Evolutionary conservation across 306 rosid species (phyloP), one percentile per base, ranked within the genome.

Genomic region (Cucurbita maxima): DNA sequence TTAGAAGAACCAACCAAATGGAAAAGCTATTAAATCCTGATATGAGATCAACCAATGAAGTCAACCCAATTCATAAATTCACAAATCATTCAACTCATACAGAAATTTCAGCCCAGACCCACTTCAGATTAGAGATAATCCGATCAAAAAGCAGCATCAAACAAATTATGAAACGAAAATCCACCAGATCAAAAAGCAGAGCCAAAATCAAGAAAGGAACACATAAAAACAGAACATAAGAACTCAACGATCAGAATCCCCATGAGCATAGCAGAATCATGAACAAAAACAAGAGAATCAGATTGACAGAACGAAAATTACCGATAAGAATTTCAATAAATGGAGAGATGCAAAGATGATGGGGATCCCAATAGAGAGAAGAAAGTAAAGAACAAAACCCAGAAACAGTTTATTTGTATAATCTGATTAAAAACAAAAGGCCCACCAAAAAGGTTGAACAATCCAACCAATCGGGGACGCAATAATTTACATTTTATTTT

Each of bases 401-500:
- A 55, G 54, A 30, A 48, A 36, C 60, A 71, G 81, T 52, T 81
- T 50, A 60, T 61, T 8, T 50, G 45, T 68, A 62, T 48, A 58
- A 38, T 30, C 34, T 62, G 68, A 77, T 58, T 25, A 72, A 44
- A 80, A 80, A 38, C 71, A 67, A 80, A 76, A 76, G 74, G 76
- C 25, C 53, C 77, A 84, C 79, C 88, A 57, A 70, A 84, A 82
- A 86, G 86, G 81, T 77, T 70, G 79, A 82, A 82, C 81, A 87
- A 87, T 88, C 80, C 85, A 88, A 88, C 78, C 85, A 55, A 58
- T 83, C 38, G 79, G 19, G 86, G 87, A 80, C 85, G 80, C 83
- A 83, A 71, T 14, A 41, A 36, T 61, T 82, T 82, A 58, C 83
- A 80, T 61, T 57, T 34, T 67, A 10, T 37, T 15, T 12, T 20